Evolutionary conservation across 345 rosid species (phyloP).

Genomic region (Odontarrhena argentea): DNA sequence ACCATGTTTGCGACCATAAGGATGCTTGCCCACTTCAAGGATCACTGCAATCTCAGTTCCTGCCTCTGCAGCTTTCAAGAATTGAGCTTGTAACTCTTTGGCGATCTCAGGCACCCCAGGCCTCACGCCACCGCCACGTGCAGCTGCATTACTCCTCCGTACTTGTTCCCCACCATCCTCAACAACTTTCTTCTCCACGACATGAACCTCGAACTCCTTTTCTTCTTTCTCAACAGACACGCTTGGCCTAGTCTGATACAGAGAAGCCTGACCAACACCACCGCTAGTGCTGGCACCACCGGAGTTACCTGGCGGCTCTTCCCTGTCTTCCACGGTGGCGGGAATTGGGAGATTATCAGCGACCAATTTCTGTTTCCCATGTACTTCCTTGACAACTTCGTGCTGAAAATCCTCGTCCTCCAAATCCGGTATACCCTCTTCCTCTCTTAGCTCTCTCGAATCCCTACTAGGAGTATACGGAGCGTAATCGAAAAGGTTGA

Average conservation of each 20-base stretch:
- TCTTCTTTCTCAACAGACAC: conserved; percentile 48
- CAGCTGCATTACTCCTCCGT: conserved; percentile 24
- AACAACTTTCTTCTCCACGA: conserved; percentile 84
- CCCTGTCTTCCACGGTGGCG: conserved; percentile 22
- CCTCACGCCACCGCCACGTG: conserved; percentile 39
- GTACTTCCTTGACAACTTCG: conserved; percentile 75
- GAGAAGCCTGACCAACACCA: conserved; percentile 29
- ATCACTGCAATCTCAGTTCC: conserved; percentile 75
- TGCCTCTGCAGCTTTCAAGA: conserved; percentile 73
- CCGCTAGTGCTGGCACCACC: conserved; percentile 19
- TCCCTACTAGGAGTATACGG: conserved; percentile 61
- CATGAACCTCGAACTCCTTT: conserved; percentile 64
- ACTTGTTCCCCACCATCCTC: conserved; percentile 48
- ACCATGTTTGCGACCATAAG: conserved; percentile 74
- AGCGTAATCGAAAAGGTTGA: conserved; percentile 59
- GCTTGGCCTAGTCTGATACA: conserved; percentile 36
- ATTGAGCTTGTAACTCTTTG: conserved; percentile 65
- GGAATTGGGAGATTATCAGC: conserved; percentile 36
- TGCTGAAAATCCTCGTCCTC: conserved; percentile 64
- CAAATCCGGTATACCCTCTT: conserved; percentile 92
- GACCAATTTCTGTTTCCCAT: conserved; percentile 50
- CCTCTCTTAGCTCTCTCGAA: conserved; percentile 75
- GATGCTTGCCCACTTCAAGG: conserved; percentile 84
- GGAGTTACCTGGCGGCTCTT: conserved; percentile 7
- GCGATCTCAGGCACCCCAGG: conserved; percentile 55